Evolutionary conservation across 345 rosid species (phyloP), one percentile per base, ranked within the genome.

Genomic region (Punica granatum): DNA sequence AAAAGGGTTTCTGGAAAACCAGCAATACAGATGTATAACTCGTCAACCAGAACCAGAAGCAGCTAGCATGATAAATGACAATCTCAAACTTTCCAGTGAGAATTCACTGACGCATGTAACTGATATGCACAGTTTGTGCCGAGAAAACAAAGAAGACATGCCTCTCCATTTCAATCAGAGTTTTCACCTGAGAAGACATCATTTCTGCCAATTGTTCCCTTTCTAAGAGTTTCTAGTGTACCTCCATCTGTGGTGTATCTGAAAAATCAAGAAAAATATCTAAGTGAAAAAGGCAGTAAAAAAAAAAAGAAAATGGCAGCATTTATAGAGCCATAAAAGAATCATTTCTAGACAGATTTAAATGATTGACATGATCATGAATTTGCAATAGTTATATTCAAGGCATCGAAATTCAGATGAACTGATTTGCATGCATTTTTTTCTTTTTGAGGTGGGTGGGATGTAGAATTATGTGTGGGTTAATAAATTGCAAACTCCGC

Each of bases 191-290:
- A 83, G 77, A 86, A 90, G 67, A 93, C 90, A 60, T 85, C 78
- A 69, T 75, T 85, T 74, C 75, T 79, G 13, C 64, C 76, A 63
- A 83, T 80, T 64, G 94, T 86, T 79, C 98, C 98, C 79, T 86
- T 88, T 78, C 80, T 79, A 60, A 93, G 97, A 74, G 67, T 78
- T 73, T 80, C 94, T 74, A 75, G 75, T 58, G 84, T 71, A 69
- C 98, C 98, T 64, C 98, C 98, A 72, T 93, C 98, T 14, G 94
- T 93, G 42, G 98, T 93, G 72, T 93, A 93, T 76, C 98, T 90
- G 78, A 66, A 68, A 70, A 67, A 35, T 43, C 15, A 39, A 51
- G 32, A 71, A 36, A 33, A 9, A 10, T 34, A 7, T 13, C 33
- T 2, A 56, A 56, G 34, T 9, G 18, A 12, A 28, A 56, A 30